Base-by-base conservation (phyloP, 495 filamentous ascomycete species). In the Penicillium waksmanii region DNA sequence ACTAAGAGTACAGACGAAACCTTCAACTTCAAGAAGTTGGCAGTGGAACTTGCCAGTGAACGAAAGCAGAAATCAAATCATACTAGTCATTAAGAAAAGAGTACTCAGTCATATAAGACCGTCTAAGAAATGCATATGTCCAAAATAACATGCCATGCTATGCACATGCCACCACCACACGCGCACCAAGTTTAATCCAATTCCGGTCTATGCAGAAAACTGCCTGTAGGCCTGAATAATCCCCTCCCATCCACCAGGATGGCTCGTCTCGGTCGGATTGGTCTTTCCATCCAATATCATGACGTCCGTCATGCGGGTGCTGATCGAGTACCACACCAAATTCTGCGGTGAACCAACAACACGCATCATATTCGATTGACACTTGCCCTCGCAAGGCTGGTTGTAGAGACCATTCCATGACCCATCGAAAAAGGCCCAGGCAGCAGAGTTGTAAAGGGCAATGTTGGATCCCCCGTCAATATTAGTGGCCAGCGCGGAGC, bases 181-280 rank as follows among this genome's bases (percentile, higher is more conserved):
- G 23, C 46, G 13, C 23, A 25, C 46, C 10, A 48, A 12, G 36
- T 0, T 0, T 13, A 12, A n/a, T 38, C 36, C 27, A 38, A 38
- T 38, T 38, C 11, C 36, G 3, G 17, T n/a, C 17, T 44, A 70
- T 31, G 51, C 40, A 27, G 56, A 63, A 51, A 73, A 73, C 46
- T 73, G 54, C 3, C 58, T 50, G 57, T 75, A 75, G n/a, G 69
- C 78, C 35, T 75, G 84, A 57, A 86, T 76, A 52, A 82, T 72
- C 11, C 73, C 81, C 23, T 83, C 84, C 82, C 84, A 87, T 25
- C 79, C 77, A 21, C 84, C 84, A 6, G 74, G 74, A 48, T 83
- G 84, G 6, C 73, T 65, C 10, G 58, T 54, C 64, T 79, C 70
- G 18, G 56, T 64, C 11, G 69, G 73, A 47, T 79, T 68, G 2